These are phyloP conservation scores for Picea sitchensis DNA, from an alignment of 75 land plant species.

Conservation along the genomic window DNA sequence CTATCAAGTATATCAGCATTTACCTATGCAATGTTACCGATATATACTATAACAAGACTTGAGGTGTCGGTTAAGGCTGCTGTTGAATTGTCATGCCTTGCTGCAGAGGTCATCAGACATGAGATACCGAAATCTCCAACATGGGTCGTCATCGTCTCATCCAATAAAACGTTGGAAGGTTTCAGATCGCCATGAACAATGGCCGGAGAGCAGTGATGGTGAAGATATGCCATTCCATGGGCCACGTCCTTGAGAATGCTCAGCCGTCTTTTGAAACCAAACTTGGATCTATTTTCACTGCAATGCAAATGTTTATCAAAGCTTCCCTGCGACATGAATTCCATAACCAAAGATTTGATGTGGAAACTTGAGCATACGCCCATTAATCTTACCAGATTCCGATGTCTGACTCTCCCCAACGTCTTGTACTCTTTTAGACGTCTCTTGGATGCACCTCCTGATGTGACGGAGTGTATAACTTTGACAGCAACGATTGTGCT, in stretches of 20 bases:
- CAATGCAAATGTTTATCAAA: conserved; percentile 35
- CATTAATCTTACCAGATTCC: too few relatives aligned
- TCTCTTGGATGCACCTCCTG: too few relatives aligned
- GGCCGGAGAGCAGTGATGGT: background rate
- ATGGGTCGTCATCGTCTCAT: background rate
- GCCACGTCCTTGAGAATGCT: background rate
- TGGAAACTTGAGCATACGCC: too few relatives aligned
- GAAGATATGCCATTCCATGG: background rate
- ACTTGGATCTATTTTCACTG: background rate
- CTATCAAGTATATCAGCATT: background rate
- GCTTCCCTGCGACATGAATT: too few relatives aligned
- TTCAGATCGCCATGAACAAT: background rate
- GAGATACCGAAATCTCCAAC: background rate
- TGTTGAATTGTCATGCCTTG: too few relatives aligned
- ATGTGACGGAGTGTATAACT: too few relatives aligned
- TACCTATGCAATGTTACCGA: background rate
- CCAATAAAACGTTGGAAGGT: background rate
- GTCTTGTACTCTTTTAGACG: too few relatives aligned
- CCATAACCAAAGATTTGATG: too few relatives aligned
- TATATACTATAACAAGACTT: background rate
- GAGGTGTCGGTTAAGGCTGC: background rate
- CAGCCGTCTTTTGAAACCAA: background rate
- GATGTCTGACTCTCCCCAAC: too few relatives aligned
- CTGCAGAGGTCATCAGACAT: background rate
- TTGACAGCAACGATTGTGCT: too few relatives aligned